Conservation (phyloP, 2,329 filamentous ascomycete species). For the Penicillium glabrum region DNA sequence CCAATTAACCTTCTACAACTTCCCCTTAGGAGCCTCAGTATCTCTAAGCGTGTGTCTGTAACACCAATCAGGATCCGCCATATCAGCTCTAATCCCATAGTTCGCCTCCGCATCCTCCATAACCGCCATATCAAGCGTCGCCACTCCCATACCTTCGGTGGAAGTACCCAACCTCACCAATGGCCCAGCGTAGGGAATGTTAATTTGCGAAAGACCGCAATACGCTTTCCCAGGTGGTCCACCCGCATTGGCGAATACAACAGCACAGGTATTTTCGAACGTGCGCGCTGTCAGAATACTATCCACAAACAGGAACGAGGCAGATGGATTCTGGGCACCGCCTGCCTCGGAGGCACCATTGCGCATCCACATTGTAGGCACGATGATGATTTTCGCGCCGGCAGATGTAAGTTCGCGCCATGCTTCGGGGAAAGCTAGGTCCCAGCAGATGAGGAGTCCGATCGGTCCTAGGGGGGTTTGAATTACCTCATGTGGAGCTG, state of each 20-base stretch:
- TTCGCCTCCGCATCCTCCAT: neutral
- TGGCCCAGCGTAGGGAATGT: neutral
- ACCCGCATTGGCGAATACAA: neutral
- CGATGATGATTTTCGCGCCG: slow-evolving; percentile 56
- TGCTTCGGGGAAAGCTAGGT: slow-evolving; percentile 58
- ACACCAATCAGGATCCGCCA: neutral
- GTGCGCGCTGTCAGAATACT: neutral
- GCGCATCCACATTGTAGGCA: slow-evolving; percentile 53
- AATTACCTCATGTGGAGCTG: neutral
- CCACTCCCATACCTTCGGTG: neutral
- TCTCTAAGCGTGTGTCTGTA: neutral
- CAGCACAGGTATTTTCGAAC: neutral
- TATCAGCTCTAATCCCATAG: neutral
- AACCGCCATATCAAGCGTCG: neutral
- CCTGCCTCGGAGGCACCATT: slow-evolving; percentile 50
- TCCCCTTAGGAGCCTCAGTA: neutral
- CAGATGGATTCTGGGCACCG: neutral
- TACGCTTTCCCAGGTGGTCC: neutral
- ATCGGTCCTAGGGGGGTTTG: neutral
- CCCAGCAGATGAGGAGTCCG: slow-evolving; percentile 50
- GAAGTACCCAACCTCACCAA: neutral
- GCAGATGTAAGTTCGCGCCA: slow-evolving; percentile 54
- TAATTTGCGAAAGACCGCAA: neutral
- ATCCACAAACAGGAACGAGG: neutral
- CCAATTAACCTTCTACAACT: neutral